Conservation (phyloP, 1,139 yeast species). For the Yamadazyma diospyri region DNA sequence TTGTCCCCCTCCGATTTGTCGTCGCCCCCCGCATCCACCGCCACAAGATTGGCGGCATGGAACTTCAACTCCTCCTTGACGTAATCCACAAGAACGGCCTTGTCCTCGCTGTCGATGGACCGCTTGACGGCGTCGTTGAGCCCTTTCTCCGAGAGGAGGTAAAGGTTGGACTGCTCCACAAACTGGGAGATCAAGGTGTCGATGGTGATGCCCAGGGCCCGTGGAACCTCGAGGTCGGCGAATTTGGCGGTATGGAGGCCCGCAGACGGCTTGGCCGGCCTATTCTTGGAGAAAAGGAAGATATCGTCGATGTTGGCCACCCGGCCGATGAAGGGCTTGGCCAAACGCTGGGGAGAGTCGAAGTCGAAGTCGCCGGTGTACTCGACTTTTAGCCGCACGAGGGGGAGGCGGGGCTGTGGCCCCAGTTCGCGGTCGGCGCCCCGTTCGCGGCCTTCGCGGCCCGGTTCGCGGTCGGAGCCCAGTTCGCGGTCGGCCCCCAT, state of each 20-base stretch:
- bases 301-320: conserved; percentile 91
- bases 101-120: conserved; percentile 82
- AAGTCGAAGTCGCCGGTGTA: conserved; percentile 89
- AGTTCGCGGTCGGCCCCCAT: conserved; percentile 52
- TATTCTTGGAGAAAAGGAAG: conserved; percentile 61
- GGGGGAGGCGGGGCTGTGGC: conserved; percentile 57
- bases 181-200: conserved; percentile 53
- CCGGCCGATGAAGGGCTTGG: conserved; percentile 83
- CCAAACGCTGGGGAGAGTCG: conserved; percentile 85
- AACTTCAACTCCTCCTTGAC: conserved; percentile 63
- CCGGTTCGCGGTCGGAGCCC: conserved; percentile 44
- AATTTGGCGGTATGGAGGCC: conserved; percentile 17
- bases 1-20: conserved; percentile 30
- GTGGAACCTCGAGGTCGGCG: conserved; percentile 13
- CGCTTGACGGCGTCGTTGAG: conserved; percentile 69
- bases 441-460: conserved; percentile 15
- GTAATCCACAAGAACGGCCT: conserved; percentile 62
- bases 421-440: too few relatives aligned
- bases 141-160: conserved; percentile 74
- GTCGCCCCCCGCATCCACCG: conserved; percentile 35
- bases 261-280: conserved; percentile 6
- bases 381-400: conserved; percentile 79
- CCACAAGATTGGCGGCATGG: conserved; percentile 57
- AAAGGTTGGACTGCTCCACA: conserved; percentile 58
- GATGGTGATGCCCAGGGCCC: conserved; percentile 35